Base-by-base conservation (phyloP, 2,329 filamentous ascomycete genomes). In the Diaporthe sp. region DNA sequence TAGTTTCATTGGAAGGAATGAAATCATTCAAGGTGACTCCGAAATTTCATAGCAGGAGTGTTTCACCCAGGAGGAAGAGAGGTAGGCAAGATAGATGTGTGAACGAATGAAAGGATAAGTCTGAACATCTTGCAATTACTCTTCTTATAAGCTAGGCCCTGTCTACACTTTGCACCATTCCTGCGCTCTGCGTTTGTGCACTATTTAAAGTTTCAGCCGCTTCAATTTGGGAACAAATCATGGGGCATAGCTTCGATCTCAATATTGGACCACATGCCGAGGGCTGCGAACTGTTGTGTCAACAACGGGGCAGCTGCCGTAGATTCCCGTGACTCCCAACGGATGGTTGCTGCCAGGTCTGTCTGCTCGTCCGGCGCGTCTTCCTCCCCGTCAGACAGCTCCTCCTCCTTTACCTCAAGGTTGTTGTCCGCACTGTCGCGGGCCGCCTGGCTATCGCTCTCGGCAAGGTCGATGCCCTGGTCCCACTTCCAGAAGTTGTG, bases 401-500 rank as follows among this genome's bases (percentile, higher is more conserved):
- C 22, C 15, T 5, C 22, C 46, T 68, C 65, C 1, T 5, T 13
- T 10, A 3, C 1, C 1, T 4, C 22, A 17, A 15, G 10, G 13
- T 25, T 25, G 3, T 1, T 1, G 15, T 13, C 62, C 12, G 62
- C 44, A 1, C 17, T 2, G 3, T 53, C 46, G 19, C 12, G 17
- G 12, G 13, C 13, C 2, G 1, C n/a, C 2, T 8, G 3, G 22
- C 7, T n/a, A 15, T 1, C 12, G 4, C 2, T 25, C 12, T 6
- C 6, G 31, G 62, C 13, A 13, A 37, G 74, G 8, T 70, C 51
- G 5, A 84, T 67, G 6, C 81, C 79, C n/a, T 83, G 80, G 0
- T 55, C 15, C 79, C 81, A 82, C 3, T 75, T 71, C 46, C 83
- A 84, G 71, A 81, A 79, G 9, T 82, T 78, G 0, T 73, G 15